A percentile compares a stretch with the other conserved stretches of the same genome.
These are phyloP conservation scores for Endoconidiophora laricicola DNA, from an alignment of 2,329 filamentous ascomycete species.

Conservation along the genomic window DNA sequence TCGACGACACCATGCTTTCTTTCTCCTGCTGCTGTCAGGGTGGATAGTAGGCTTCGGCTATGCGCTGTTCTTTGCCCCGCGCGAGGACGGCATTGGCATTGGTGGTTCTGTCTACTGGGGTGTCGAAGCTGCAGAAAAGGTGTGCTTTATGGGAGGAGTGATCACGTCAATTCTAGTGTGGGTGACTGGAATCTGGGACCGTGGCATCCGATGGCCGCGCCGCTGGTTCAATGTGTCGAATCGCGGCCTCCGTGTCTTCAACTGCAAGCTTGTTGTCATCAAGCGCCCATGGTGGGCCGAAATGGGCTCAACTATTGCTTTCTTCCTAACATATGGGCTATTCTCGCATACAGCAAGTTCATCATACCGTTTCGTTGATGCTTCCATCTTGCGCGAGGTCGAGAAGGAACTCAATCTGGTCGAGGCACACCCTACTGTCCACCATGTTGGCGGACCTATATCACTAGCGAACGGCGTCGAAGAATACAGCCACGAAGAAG, in stretches of 20 bases:
- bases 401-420: constrained; percentile 39
- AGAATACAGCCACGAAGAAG: constrained; percentile 63
- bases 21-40: constrained; percentile 57
- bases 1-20: constrained; percentile 83
- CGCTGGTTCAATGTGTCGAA: constrained; percentile 84
- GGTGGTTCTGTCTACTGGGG: constrained; percentile 95
- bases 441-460: constrained; percentile 13
- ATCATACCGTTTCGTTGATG: constrained; percentile 63
- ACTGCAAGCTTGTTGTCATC: constrained; percentile 87
- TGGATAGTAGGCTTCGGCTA: constrained; percentile 83
- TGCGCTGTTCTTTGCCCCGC: constrained; percentile 83
- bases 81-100: constrained; percentile 80
- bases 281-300: constrained; percentile 72
- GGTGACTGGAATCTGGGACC: constrained; percentile 92
- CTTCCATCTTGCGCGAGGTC: constrained; percentile 39
- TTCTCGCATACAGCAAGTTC: constrained; percentile 52
- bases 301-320: constrained; percentile 51
- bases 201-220: constrained; percentile 83
- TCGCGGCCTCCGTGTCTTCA: constrained; percentile 76
- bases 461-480: constrained; percentile 26
- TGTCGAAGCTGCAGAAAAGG: constrained; percentile 74
- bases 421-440: constrained; percentile 26
- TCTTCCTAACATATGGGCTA: constrained; percentile 60
- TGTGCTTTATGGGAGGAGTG: constrained; percentile 80
- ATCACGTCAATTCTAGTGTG: constrained; percentile 77